Base-by-base conservation (phyloP, 768 basidiomycete genomes). In the Phylloporus sp. region DNA sequence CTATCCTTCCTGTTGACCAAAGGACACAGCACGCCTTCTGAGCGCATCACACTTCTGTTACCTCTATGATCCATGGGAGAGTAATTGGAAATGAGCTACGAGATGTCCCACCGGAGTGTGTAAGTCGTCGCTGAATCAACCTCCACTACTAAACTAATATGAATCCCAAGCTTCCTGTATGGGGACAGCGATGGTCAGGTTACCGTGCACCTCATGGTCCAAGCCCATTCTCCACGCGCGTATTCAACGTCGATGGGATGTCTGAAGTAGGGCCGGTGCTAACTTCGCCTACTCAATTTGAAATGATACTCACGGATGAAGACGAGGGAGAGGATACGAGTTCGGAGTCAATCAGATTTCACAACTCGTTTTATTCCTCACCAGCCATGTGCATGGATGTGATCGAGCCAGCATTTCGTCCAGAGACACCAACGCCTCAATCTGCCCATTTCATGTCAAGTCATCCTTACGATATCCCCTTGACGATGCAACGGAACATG, bases 121-220 rank as follows among this genome's bases (percentile, higher is more conserved):
- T 65, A 42, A 63, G 69, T 57, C 42, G 6, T 47, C 41, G 34
- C 43, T 48, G 18, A 46, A 28, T 18, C 10, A 16, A 16, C 27
- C 31, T 50, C 18, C 20, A 12, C 42, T 26, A 26, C 24, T 34
- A 40, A 39, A 41, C 52, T 65, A 38, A 63, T 49, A 29, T 31
- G 29, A 15, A 29, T 34, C 42, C 24, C 45, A 59, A 68, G 66
- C 54, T 70, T 28, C 61, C 66, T 15, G 51, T 68, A 50, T 70
- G 68, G 68, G 68, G 68, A 52, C 64, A 66, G 47, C 61, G 66
- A 28, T 68, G 66, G 66, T 48, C 59, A 27, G 47, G 55, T 15
- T 54, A 61, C 49, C 58, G 53, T 55, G 36, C 35, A 49, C 59
- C 66, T 44, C 55, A 45, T 31, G 61, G 66, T 15, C 63, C 66